A percentile compares a stretch with the other conserved stretches of the same genome.
Conservation (phyloP, 2,329 filamentous ascomycete species). For the Alternaria atra region DNA sequence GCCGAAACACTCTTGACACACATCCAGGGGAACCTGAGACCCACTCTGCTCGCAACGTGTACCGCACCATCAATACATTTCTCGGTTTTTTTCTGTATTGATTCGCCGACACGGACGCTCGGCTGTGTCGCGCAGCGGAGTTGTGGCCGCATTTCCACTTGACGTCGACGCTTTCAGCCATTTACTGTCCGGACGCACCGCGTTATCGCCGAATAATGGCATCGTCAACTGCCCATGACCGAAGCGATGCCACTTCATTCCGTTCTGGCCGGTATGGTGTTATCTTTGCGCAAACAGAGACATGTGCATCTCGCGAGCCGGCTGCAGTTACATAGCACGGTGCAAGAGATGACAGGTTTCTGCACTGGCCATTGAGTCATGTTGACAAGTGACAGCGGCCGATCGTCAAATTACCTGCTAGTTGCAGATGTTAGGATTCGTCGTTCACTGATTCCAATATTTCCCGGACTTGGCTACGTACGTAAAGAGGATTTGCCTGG, state of each 20-base stretch:
- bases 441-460: constrained; percentile 3
- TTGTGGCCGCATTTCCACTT: constrained; percentile 15
- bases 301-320: background rate
- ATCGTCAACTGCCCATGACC: constrained; percentile 5
- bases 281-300: background rate
- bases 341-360: constrained; percentile 5
- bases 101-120: constrained; percentile 28
- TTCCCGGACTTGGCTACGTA: background rate
- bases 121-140: constrained; percentile 15
- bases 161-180: constrained; percentile 9
- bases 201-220: constrained; percentile 14
- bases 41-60: constrained; percentile 29
- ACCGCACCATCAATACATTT: constrained; percentile 36
- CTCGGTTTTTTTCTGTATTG: constrained; percentile 17
- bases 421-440: constrained; percentile 3
- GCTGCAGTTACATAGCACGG: constrained; percentile 1
- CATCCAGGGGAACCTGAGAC: constrained; percentile 27
- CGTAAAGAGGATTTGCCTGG: background rate
- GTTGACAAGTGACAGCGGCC: constrained; percentile 34
- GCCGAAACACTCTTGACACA: constrained; percentile 40
- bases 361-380: constrained; percentile 23
- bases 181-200: constrained; percentile 14
- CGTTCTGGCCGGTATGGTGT: background rate
- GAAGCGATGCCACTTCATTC: constrained; percentile 9
- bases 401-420: constrained; percentile 3